Conservation (phyloP, 306 rosid genomes). For the Cucumis sativus region DNA sequence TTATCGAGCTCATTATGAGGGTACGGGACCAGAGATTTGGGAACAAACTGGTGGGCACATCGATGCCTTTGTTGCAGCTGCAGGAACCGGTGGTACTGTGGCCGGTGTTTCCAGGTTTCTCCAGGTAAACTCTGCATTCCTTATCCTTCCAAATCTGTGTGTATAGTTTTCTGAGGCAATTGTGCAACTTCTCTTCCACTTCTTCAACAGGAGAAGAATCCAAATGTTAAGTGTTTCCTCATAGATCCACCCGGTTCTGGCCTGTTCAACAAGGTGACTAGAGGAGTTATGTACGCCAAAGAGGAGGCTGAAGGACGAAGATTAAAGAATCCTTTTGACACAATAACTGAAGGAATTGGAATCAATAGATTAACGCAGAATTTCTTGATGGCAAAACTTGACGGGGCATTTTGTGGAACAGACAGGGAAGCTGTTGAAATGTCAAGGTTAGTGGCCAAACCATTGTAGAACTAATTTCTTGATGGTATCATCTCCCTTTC, state of each 20-base stretch:
- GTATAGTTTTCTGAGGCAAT: background rate
- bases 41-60: slow-evolving; percentile 55
- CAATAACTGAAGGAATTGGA: slow-evolving; percentile 90
- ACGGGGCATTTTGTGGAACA: slow-evolving; percentile 75
- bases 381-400: slow-evolving; percentile 69
- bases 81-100: slow-evolving; percentile 91
- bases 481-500: background rate
- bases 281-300: slow-evolving; percentile 87
- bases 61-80: slow-evolving; percentile 82
- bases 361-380: slow-evolving; percentile 69
- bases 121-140: slow-evolving; percentile 29
- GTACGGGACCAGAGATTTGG: slow-evolving; percentile 96
- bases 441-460: slow-evolving; percentile 50
- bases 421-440: slow-evolving; percentile 85
- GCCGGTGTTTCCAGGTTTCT: slow-evolving; percentile 67
- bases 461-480: background rate
- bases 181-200: background rate
- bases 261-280: slow-evolving; percentile 69
- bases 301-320: slow-evolving; percentile 91
- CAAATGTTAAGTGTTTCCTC: slow-evolving; percentile 61
- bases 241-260: slow-evolving; percentile 98
- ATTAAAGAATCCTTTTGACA: slow-evolving; percentile 88
- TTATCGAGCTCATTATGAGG: slow-evolving; percentile 69
- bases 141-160: background rate
- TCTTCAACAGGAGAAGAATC: slow-evolving; percentile 55